phyloP scores from a whole-genome alignment of 768 basidiomycete genomes.

The Leccinum barrowsii region DNA sequence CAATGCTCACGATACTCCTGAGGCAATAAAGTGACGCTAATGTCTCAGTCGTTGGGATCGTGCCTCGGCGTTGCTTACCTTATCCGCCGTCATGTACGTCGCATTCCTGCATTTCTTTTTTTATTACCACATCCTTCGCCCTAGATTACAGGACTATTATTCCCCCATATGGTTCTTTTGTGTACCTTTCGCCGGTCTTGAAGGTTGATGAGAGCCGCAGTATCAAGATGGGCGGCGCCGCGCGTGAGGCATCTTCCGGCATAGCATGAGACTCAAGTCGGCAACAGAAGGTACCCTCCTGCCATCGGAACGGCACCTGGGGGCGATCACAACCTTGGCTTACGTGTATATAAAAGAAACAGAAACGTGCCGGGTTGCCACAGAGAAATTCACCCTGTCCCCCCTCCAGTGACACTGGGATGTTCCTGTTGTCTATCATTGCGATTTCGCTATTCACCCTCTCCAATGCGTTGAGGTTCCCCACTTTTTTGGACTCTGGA shows the following conservation, averaged over 20 bases:
- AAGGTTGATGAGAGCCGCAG: neutral
- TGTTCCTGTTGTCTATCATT: slow-evolving; percentile 9
- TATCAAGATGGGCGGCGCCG: neutral
- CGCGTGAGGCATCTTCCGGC: no score
- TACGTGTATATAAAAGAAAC: slow-evolving; percentile 8
- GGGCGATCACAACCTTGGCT: neutral
- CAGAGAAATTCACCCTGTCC: no score
- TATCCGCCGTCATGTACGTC: neutral
- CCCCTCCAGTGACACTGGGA: neutral
- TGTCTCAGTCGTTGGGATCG: neutral
- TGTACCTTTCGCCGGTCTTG: neutral
- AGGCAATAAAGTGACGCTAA: neutral
- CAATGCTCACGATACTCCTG: neutral
- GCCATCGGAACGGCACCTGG: neutral
- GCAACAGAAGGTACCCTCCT: neutral
- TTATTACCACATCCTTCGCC: neutral
- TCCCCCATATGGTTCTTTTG: neutral
- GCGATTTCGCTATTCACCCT: slow-evolving; percentile 4
- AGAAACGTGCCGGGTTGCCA: no score
- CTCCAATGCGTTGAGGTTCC: slow-evolving; percentile 3
- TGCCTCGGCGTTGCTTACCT: neutral
- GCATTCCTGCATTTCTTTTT: neutral
- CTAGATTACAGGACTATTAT: neutral
- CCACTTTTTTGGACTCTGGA: neutral
- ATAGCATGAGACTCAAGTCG: neutral